Evolutionary conservation across 2,329 filamentous ascomycete species (phyloP), one percentile per base, ranked within the genome.

Genomic region (Juglanconis oblonga): DNA sequence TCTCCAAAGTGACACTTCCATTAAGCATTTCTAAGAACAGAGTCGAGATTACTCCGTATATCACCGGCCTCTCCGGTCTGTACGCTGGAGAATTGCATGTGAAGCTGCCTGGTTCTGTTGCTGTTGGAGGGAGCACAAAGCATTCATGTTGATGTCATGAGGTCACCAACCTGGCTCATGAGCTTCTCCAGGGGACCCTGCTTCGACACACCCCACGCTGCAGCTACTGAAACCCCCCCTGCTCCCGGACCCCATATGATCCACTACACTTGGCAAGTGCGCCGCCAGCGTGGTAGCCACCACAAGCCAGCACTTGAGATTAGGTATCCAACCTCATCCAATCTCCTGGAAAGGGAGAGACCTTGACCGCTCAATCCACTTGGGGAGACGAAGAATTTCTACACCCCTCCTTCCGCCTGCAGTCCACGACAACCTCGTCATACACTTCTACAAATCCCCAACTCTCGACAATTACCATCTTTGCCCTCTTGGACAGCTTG

Each of bases 311-410:
- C 38, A 42, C 10, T 42, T 14, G 38, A 42, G 38, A 42, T 42
- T 42, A 42, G 11, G 11, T 42, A 42, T 10, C 49, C 51, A 60
- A 56, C 57, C 52, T 52, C 42, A 50, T 32, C 54, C 35, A 59
- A 62, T 62, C 61, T 60, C 61, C 53, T 53, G 17, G 57, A 62
- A 62, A 62, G 61, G 61, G 61, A 60, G 61, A 60, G 49, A 57
- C 53, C 42, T 57, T 33, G 51, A 54, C 51, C 50, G 50, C 50
- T 33, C 57, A 17, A 62, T 31, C 32, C 49, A 48, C 50, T n/a
- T 55, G 31, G 24, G 31, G 38, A 52, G 57, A 38, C 29, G 49
- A 35, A 29, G 17, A n/a, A 53, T 24, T 29, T 45, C 29, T 47
- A 40, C 40, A 48, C 52, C 32, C 10, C 35, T 50, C 10, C 17